Conservation (phyloP, 495 filamentous ascomycete genomes). For the Penicillium crystallinum region DNA sequence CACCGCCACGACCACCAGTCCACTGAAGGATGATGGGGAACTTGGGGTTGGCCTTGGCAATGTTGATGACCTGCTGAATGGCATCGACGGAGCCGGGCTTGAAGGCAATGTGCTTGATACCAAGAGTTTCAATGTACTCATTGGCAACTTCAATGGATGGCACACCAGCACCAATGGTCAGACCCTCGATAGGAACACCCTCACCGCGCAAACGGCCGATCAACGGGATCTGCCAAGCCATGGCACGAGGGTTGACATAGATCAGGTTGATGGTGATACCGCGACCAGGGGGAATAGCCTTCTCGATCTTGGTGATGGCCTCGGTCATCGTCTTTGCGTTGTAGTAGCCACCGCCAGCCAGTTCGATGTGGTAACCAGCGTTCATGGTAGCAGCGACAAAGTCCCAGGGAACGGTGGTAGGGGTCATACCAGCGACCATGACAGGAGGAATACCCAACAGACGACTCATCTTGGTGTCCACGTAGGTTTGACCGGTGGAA, state of each 20-base stretch:
- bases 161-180: slow-evolving; percentile 52
- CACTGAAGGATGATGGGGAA: slow-evolving; percentile 48
- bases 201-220: slow-evolving; percentile 78
- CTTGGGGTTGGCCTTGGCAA: slow-evolving; percentile 40
- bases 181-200: slow-evolving; percentile 87
- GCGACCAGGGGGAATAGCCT: slow-evolving; percentile 78
- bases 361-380: slow-evolving; percentile 88
- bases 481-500: slow-evolving; percentile 77
- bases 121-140: slow-evolving; percentile 43
- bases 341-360: slow-evolving; percentile 91
- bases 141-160: slow-evolving; percentile 46
- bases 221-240: slow-evolving; percentile 96
- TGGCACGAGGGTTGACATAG: slow-evolving; percentile 92
- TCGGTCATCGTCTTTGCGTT: slow-evolving; percentile 84
- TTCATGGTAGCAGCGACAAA: slow-evolving; percentile 96
- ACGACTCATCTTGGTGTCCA: slow-evolving; percentile 97
- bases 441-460: slow-evolving; percentile 82
- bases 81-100: slow-evolving; percentile 44
- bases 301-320: slow-evolving; percentile 85
- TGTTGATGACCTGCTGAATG: slow-evolving; percentile 44
- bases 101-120: slow-evolving; percentile 45
- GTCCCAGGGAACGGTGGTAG: slow-evolving; percentile 88
- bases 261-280: slow-evolving; percentile 94
- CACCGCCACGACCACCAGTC: slow-evolving; percentile 48
- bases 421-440: slow-evolving; percentile 96